Conservation (phyloP, 495 filamentous ascomycete species). For the Xylaria grammica region DNA sequence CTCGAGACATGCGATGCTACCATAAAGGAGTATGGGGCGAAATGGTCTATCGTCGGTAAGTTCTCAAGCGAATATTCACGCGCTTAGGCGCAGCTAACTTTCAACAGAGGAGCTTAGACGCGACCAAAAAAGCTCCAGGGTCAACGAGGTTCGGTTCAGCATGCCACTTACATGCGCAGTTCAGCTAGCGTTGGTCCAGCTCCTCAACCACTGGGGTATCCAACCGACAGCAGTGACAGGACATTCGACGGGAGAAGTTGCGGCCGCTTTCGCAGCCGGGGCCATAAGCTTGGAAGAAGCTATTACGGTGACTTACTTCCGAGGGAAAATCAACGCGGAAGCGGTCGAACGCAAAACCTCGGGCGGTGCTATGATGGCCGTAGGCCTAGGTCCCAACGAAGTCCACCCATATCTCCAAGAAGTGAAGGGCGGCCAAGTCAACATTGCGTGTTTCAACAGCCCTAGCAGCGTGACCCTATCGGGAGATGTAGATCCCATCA, state of each 20-base stretch:
- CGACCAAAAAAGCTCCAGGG: conserved; percentile 27
- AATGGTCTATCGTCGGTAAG: conserved; percentile 47
- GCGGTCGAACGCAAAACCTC: conserved; percentile 8
- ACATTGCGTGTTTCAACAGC: conserved; percentile 49
- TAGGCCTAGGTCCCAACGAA: conserved; percentile 27
- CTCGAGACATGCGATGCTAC: conserved; percentile 44
- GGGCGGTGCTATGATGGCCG: conserved; percentile 42
- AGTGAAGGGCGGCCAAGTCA: conserved; percentile 33
- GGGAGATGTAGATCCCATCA: conserved; percentile 37
- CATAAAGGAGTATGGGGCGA: conserved; percentile 39
- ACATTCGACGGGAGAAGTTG: conserved; percentile 65
- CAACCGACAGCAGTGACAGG: conserved; percentile 51
- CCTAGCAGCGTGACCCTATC: conserved; percentile 47
- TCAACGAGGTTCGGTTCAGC: conserved; percentile 39
- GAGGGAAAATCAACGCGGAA: conserved; percentile 24
- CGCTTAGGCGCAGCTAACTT: conserved; percentile 20
- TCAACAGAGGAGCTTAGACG: conserved; percentile 40
- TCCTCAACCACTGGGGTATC: conserved; percentile 55
- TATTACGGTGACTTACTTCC: conserved; percentile 48
- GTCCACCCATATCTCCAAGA: conserved; percentile 22
- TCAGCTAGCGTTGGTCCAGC: conserved; percentile 53
- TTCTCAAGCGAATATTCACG: conserved; percentile 29
- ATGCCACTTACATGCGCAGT: conserved; percentile 41
- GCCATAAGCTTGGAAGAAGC: conserved; percentile 42
- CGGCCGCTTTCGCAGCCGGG: conserved; percentile 39